Conservation (phyloP, 352 stramenopile genomes). For the Pythium dissimile region DNA sequence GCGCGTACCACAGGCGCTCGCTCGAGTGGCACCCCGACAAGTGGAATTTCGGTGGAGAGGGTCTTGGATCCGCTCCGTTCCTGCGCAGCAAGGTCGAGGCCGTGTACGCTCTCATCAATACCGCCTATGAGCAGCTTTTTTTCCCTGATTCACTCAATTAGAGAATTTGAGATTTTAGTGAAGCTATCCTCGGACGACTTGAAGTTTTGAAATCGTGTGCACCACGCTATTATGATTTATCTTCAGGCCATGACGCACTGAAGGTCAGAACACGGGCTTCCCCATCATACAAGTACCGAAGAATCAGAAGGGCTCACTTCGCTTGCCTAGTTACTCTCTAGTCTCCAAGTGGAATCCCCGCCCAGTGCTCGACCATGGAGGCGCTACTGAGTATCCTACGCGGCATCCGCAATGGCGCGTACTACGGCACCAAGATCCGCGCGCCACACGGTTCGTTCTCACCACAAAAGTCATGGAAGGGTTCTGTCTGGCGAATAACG, state of each 20-base stretch:
- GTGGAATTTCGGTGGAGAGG: slow-evolving; percentile 27
- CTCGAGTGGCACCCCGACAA: slow-evolving; percentile 77
- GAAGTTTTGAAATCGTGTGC: slow-evolving; percentile 8
- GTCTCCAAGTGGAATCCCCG: too few species aligned
- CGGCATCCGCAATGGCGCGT: slow-evolving; percentile 82
- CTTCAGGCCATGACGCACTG: too few species aligned
- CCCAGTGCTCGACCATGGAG: slow-evolving; percentile 55
- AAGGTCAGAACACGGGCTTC: too few species aligned
- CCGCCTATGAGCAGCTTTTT: slow-evolving; percentile 46
- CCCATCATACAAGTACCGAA: neutral
- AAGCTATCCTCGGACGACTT: neutral
- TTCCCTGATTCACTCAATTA: neutral
- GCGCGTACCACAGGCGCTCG: slow-evolving; percentile 52
- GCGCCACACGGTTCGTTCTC: slow-evolving; percentile 67
- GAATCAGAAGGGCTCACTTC: too few species aligned
- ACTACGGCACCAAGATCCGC: slow-evolving; percentile 89
- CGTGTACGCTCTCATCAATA: slow-evolving; percentile 42
- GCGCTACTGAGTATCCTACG: slow-evolving; percentile 67
- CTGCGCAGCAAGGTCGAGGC: slow-evolving; percentile 28
- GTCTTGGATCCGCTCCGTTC: neutral
- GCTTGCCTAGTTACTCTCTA: too few species aligned
- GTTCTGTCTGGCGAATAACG: neutral
- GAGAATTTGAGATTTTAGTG: neutral
- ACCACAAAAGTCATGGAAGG: too few species aligned
- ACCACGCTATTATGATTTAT: slow-evolving; percentile 9